These are phyloP conservation scores for Tricholoma matsutake DNA, from an alignment of 768 basidiomycete species.

Conservation along the genomic window DNA sequence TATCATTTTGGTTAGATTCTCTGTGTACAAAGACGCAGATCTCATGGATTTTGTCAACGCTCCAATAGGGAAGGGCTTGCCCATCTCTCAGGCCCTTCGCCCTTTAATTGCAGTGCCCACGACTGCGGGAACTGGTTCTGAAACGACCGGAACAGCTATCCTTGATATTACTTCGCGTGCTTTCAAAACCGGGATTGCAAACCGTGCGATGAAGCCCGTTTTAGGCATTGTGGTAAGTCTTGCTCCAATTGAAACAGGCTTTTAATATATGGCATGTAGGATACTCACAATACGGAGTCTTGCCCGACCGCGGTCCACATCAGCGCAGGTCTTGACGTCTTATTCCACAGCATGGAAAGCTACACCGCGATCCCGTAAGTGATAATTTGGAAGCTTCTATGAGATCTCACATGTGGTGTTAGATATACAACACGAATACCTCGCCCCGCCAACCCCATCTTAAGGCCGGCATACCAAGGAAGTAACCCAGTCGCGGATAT, in stretches of 20 bases:
- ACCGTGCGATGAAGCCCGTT: conserved; percentile 84
- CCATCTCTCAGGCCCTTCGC: conserved; percentile 67
- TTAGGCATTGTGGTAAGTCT: conserved; percentile 69
- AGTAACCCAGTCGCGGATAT: conserved; percentile 95
- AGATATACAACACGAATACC: conserved; percentile 92
- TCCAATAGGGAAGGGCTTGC: conserved; percentile 88
- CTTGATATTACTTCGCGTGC: conserved; percentile 87
- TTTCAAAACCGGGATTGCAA: conserved; percentile 97
- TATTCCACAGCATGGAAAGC: conserved; percentile 95
- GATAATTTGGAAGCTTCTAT: not conserved
- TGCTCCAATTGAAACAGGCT: not conserved
- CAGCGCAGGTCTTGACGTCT: conserved; percentile 89
- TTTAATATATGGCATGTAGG: conserved; percentile 31
- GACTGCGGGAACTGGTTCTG: conserved; percentile 84
- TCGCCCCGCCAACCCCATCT: conserved; percentile 84
- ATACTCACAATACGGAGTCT: conserved; percentile 86
- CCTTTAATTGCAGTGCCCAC: conserved; percentile 85
- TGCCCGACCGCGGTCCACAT: conserved; percentile 94
- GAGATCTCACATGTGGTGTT: not conserved
- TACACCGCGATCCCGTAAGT: conserved; percentile 90
- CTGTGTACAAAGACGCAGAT: conserved; percentile 89
- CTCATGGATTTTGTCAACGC: conserved; percentile 97
- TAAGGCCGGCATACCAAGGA: conserved; percentile 91
- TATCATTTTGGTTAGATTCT: conserved; percentile 50
- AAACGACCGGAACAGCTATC: conserved; percentile 94